phyloP scores from a whole-genome alignment of 2,329 filamentous ascomycete genomes.

The Tothia fuscella region DNA sequence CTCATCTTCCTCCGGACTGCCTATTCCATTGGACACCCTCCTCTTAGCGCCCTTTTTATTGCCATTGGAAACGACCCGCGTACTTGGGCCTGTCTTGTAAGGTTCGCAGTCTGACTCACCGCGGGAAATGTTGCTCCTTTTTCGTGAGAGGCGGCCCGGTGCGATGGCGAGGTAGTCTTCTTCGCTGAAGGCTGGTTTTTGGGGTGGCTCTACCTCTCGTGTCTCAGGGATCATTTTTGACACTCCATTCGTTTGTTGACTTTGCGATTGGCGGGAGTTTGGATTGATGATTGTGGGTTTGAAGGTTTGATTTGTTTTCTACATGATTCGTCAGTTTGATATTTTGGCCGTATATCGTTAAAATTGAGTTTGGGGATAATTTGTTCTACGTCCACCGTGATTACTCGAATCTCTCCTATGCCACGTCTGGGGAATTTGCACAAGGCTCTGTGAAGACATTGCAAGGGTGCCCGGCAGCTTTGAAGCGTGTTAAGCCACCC shows the following conservation, averaged over 20 bases:
- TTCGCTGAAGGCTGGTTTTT: constrained; percentile 18
- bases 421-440: too few species aligned
- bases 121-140: constrained; percentile 31
- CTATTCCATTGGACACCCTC: constrained; percentile 19
- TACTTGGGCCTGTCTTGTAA: constrained; percentile 22
- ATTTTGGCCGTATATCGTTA: too few species aligned
- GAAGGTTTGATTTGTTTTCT: too few species aligned
- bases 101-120: constrained; percentile 32
- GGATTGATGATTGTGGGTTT: too few species aligned
- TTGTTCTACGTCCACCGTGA: too few species aligned
- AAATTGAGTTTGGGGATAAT: too few species aligned
- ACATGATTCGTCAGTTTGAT: too few species aligned
- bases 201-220: constrained; percentile 20
- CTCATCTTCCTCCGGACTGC: constrained; percentile 37
- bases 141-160: constrained; percentile 25
- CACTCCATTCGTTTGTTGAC: constrained; percentile 23
- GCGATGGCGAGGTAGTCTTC: constrained; percentile 12
- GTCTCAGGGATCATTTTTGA: constrained; percentile 20
- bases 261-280: constrained; percentile 22
- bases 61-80: constrained; percentile 6
- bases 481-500: too few species aligned
- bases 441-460: too few species aligned
- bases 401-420: too few species aligned
- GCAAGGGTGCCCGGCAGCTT: too few species aligned
- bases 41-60: constrained; percentile 5